Evolutionary conservation across 1,139 yeast genomes (phyloP).

Genomic region (Debaryomyces psychrophilus): DNA sequence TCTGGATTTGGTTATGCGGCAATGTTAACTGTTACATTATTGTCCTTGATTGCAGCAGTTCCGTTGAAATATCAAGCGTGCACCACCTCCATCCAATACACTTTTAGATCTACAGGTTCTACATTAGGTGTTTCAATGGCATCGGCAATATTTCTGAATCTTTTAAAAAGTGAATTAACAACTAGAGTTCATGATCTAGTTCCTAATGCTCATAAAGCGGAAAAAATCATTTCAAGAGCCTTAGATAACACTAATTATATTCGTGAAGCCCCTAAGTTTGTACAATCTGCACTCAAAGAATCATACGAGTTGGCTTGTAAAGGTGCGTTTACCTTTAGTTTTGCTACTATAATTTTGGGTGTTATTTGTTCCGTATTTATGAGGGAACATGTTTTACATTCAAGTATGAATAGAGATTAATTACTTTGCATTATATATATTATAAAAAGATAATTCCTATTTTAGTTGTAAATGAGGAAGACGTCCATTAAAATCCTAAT

Average conservation of each 20-base stretch:
- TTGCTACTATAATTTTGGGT: slow-evolving; percentile 42
- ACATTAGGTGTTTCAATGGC: slow-evolving; percentile 73
- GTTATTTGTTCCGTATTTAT: slow-evolving; percentile 39
- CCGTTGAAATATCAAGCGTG: slow-evolving; percentile 69
- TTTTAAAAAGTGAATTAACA: slow-evolving; percentile 24
- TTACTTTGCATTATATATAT: neutral
- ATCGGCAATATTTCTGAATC: slow-evolving; percentile 62
- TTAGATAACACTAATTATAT: slow-evolving; percentile 61
- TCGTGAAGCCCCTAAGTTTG: slow-evolving; percentile 49
- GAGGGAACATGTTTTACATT: slow-evolving; percentile 48
- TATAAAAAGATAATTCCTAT: neutral
- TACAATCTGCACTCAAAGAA: slow-evolving; percentile 45
- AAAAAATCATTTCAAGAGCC: slow-evolving; percentile 52
- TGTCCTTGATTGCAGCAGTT: slow-evolving; percentile 67
- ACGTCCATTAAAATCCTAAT: too few relatives aligned
- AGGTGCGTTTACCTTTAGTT: slow-evolving; percentile 55
- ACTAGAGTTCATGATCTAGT: slow-evolving; percentile 28
- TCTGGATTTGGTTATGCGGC: slow-evolving; percentile 64
- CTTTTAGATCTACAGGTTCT: slow-evolving; percentile 75
- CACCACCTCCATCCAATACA: slow-evolving; percentile 74
- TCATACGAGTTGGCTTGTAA: slow-evolving; percentile 56
- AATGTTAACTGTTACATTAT: slow-evolving; percentile 65
- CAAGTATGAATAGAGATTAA: slow-evolving; percentile 40
- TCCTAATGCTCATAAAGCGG: slow-evolving; percentile 35
- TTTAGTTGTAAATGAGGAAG: too few relatives aligned